Conservation (phyloP, 2,329 filamentous ascomycete species). For the Xylaria sp. region DNA sequence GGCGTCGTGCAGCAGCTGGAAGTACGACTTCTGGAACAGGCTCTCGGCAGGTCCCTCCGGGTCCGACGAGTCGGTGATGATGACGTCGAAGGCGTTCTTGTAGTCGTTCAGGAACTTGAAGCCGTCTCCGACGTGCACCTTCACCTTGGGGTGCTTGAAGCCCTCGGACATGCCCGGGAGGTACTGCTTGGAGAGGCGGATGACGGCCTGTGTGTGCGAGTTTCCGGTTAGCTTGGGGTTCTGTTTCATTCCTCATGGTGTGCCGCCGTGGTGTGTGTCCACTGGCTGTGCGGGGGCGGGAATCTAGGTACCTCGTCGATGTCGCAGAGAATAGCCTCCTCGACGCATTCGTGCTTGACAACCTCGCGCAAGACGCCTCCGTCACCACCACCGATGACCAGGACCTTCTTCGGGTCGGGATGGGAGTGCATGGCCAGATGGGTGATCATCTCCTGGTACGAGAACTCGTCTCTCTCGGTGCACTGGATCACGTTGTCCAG, state of each 20-base stretch:
- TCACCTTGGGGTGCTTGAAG: conserved; percentile 92
- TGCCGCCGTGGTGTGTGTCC: neutral
- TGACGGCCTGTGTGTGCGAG: conserved; percentile 70
- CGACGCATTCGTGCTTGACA: conserved; percentile 96
- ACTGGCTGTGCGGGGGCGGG: conserved; percentile 47
- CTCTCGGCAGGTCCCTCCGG: conserved; percentile 95
- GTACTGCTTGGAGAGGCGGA: conserved; percentile 97
- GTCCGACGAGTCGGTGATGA: conserved; percentile 98
- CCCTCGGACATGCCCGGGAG: conserved; percentile 91
- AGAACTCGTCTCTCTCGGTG: conserved; percentile 98
- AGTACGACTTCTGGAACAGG: conserved; percentile 99
- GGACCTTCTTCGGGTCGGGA: conserved; percentile 96
- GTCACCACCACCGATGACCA: conserved; percentile 97
- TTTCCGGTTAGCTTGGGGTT: neutral
- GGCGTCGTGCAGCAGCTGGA: conserved; percentile 87
- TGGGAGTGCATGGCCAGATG: conserved; percentile 98
- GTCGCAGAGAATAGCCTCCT: conserved; percentile 96
- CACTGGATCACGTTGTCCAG: conserved; percentile 99
- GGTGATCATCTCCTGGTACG: conserved; percentile 99
- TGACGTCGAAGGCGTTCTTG: conserved; percentile 98
- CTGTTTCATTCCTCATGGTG: too few relatives aligned
- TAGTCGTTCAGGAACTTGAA: conserved; percentile 98
- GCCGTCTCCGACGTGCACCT: conserved; percentile 90
- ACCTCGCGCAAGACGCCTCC: conserved; percentile 97
- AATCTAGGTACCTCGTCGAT: conserved; percentile 85